Conservation (phyloP, 2,329 filamentous ascomycete species). For the Alternaria novae-zelandiae region DNA sequence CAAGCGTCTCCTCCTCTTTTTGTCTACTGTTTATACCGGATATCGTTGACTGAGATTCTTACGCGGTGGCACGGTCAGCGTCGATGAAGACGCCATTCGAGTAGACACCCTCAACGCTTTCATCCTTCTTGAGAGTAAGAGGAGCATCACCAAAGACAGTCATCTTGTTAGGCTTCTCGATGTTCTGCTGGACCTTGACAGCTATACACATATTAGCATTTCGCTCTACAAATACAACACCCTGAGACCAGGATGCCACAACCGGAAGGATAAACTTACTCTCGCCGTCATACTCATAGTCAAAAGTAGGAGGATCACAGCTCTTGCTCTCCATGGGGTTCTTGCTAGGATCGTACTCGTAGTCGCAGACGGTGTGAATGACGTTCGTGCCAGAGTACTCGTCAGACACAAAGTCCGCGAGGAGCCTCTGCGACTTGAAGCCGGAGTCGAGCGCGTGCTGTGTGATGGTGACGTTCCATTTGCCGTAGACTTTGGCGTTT, state of each 20-base stretch:
- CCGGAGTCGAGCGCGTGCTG: neutral
- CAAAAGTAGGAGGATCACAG: constrained; percentile 8
- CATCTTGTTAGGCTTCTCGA: constrained; percentile 7
- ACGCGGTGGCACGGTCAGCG: constrained; percentile 16
- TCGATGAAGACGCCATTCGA: constrained; percentile 7
- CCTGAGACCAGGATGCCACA: neutral
- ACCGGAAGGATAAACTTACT: constrained; percentile 6
- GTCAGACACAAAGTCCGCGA: constrained; percentile 14
- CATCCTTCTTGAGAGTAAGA: neutral
- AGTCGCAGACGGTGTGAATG: constrained; percentile 1
- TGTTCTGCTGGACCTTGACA: constrained; percentile 13
- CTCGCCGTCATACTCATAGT: constrained; percentile 3
- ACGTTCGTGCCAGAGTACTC: constrained; percentile 6
- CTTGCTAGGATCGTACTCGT: neutral
- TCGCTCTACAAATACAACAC: no score
- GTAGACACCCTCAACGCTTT: neutral
- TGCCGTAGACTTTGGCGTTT: neutral
- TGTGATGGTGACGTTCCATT: neutral
- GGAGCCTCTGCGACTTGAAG: neutral
- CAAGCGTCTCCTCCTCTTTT: neutral
- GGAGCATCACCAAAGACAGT: constrained; percentile 18
- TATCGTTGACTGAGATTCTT: neutral
- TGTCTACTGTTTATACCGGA: fast-evolving
- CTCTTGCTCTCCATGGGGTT: neutral
- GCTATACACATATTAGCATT: constrained; percentile 2